These are phyloP conservation scores for Phytophthora rubi DNA, from an alignment of 352 stramenopile genomes.

Conservation along the genomic window DNA sequence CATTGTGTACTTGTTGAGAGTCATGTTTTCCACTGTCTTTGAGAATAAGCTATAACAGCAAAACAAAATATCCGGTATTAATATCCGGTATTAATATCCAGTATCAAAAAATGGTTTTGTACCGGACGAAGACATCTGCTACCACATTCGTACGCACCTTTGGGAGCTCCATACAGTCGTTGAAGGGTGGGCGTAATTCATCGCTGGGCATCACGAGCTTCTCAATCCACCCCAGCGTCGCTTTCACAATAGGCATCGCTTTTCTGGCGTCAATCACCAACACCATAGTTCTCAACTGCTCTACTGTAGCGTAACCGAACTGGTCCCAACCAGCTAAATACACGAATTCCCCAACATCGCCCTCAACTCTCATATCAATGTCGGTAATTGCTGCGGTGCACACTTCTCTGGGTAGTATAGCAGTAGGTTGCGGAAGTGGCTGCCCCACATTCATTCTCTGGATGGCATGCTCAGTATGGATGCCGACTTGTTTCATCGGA, in stretches of 20 bases:
- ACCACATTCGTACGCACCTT: slow-evolving; percentile 10
- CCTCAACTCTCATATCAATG: background rate
- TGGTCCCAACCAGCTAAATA: slow-evolving; percentile 3
- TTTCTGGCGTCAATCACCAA: background rate
- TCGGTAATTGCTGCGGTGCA: slow-evolving; percentile 5
- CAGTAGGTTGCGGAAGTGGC: background rate
- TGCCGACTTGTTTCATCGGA: too few species aligned
- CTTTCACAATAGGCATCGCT: background rate
- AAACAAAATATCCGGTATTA: background rate
- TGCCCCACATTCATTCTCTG: slow-evolving; percentile 14
- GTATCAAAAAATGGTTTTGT: background rate
- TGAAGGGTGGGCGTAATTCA: background rate
- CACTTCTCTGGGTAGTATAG: background rate
- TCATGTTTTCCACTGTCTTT: slow-evolving; percentile 12
- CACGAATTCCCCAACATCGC: background rate
- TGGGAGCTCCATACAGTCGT: background rate
- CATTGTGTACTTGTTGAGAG: slow-evolving; percentile 1
- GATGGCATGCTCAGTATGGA: background rate
- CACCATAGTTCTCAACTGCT: slow-evolving; percentile 2
- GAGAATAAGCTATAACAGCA: slow-evolving; percentile 1
- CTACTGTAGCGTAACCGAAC: background rate
- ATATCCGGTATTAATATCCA: slow-evolving; percentile 5
- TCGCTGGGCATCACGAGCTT: background rate
- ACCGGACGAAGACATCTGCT: background rate
- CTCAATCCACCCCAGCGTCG: background rate